A percentile compares a stretch with the other conserved stretches of the same genome.
phyloP scores from a whole-genome alignment of 2,329 filamentous ascomycete genomes.

The Meredithiella fracta region DNA sequence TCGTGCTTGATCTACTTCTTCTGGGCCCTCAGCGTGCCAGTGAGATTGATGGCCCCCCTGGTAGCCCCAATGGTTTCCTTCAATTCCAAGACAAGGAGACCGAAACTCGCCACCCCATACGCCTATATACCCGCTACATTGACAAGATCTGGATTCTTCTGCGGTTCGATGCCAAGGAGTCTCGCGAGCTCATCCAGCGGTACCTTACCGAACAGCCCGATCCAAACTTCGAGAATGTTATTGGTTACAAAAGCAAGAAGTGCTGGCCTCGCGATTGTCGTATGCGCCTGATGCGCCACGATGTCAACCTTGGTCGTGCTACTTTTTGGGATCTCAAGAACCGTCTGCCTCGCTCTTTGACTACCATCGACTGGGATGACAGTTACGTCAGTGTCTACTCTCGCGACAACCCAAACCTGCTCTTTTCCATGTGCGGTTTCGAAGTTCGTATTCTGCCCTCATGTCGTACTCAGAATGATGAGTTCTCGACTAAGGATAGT shows the following conservation, averaged over 20 bases:
- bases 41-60: constrained; percentile 87
- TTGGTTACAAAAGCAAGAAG: constrained; percentile 98
- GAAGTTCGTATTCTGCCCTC: constrained; percentile 94
- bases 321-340: constrained; percentile 99
- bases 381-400: constrained; percentile 98
- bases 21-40: constrained; percentile 91
- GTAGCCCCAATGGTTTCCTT: constrained; percentile 90
- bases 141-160: constrained; percentile 98
- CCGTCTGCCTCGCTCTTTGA: constrained; percentile 79
- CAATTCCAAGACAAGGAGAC: constrained; percentile 91
- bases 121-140: constrained; percentile 94
- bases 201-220: constrained; percentile 97
- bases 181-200: constrained; percentile 85
- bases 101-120: constrained; percentile 84
- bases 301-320: constrained; percentile 91
- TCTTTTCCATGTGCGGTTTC: constrained; percentile 97
- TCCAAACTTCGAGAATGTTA: constrained; percentile 97
- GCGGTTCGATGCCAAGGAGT: constrained; percentile 84
- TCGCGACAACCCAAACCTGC: constrained; percentile 85
- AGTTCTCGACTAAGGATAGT: constrained; percentile 93
- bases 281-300: constrained; percentile 96
- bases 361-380: constrained; percentile 97
- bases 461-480: constrained; percentile 84
- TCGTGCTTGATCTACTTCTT: constrained; percentile 83
- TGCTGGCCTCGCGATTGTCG: constrained; percentile 96